Evolutionary conservation across 2,329 filamentous ascomycete genomes (phyloP).

Genomic region (Trichoderma pleuroti): DNA sequence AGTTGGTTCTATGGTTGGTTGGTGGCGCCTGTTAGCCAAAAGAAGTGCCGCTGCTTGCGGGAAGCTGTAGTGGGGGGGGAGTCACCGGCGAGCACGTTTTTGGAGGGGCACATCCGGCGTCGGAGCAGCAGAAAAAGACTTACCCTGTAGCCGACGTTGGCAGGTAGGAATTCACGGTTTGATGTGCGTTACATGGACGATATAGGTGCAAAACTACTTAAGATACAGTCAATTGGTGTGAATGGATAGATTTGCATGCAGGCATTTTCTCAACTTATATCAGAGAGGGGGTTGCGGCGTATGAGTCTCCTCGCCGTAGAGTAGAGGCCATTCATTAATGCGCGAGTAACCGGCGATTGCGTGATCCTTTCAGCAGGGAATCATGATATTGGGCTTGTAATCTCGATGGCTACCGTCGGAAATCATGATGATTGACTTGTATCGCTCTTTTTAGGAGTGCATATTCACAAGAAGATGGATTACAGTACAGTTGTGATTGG

Average conservation of each 20-base stretch:
- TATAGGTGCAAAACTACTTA: background rate
- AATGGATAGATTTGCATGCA: background rate
- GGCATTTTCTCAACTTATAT: background rate
- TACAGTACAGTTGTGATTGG: background rate
- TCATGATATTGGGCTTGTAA: background rate
- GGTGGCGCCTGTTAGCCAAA: background rate
- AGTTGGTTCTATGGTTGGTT: background rate
- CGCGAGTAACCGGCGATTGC: background rate
- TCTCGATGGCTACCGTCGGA: background rate
- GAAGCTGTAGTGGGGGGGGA: background rate
- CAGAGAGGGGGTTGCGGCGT: background rate
- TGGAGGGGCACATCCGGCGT: background rate
- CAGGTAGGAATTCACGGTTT: background rate
- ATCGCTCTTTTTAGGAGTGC: background rate
- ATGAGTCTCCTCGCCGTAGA: background rate
- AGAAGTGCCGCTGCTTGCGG: background rate
- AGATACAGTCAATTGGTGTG: background rate
- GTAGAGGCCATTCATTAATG: accelerated
- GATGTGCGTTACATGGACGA: background rate
- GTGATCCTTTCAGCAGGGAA: background rate
- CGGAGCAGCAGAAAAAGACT: background rate
- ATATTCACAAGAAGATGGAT: background rate
- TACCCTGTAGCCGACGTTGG: background rate
- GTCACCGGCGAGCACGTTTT: background rate
- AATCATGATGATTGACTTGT: background rate